Evolutionary conservation across 441 rosid species (phyloP).

Genomic region (Pelargonium fulgidum): DNA sequence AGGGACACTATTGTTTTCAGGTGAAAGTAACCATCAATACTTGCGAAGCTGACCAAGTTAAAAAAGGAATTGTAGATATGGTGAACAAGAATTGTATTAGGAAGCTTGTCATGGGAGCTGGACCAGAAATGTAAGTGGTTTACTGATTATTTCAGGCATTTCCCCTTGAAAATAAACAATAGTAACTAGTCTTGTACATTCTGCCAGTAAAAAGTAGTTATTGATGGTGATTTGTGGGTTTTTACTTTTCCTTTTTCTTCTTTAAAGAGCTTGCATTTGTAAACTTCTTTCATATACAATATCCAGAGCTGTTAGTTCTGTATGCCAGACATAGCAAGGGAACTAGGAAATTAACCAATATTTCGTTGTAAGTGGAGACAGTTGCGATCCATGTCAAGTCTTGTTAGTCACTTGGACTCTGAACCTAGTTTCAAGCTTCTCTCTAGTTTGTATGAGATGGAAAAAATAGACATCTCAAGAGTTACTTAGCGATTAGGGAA

Average conservation of each 20-base stretch:
- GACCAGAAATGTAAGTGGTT: slow-evolving; percentile 41
- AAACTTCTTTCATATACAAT: too few relatives aligned
- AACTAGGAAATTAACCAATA: too few relatives aligned
- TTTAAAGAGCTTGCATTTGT: too few relatives aligned
- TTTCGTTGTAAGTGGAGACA: too few relatives aligned
- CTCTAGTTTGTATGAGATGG: too few relatives aligned
- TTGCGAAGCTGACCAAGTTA: slow-evolving; percentile 48
- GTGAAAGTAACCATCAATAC: slow-evolving; percentile 37
- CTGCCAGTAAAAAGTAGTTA: neutral
- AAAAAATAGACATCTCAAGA: too few relatives aligned
- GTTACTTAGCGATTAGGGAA: too few relatives aligned
- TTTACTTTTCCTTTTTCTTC: neutral
- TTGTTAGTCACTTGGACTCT: too few relatives aligned
- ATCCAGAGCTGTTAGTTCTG: too few relatives aligned
- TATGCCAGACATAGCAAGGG: too few relatives aligned
- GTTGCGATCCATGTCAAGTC: too few relatives aligned
- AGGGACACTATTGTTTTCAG: slow-evolving; percentile 28
- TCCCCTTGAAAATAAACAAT: slow-evolving; percentile 2
- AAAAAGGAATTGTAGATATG: slow-evolving; percentile 46
- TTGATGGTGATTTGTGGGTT: neutral
- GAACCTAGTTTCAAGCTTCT: too few relatives aligned
- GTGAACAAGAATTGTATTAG: slow-evolving; percentile 33
- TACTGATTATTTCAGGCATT: slow-evolving; percentile 1
- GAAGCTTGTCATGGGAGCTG: slow-evolving; percentile 60
- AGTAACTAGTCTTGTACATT: neutral